phyloP scores from a whole-genome alignment of 192 early-diverging fungal species.

The Backusella liffmaniae region DNA sequence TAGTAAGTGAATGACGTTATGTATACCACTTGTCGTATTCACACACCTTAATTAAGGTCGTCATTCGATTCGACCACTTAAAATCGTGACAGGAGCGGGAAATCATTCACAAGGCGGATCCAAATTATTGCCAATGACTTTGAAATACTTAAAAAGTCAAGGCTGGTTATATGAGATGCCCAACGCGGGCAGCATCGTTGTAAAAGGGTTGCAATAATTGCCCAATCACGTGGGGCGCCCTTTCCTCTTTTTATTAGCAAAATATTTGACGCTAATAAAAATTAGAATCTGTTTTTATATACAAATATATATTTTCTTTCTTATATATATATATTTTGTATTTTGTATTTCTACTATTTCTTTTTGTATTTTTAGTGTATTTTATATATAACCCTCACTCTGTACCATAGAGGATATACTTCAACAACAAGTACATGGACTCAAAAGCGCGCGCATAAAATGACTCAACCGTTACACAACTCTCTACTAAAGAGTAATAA shows the following conservation, averaged over 20 bases:
- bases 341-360: neutral
- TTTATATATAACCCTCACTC: neutral
- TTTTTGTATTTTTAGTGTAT: neutral
- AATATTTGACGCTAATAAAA: neutral
- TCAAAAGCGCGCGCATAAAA: constrained; percentile 1
- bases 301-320: no score
- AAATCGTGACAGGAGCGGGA: constrained; percentile 67
- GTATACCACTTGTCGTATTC: no score
- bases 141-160: constrained; percentile 46
- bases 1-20: constrained; percentile 6
- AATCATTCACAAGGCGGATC: constrained; percentile 61
- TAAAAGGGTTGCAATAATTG: constrained; percentile 29
- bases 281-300: neutral
- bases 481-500: constrained; percentile 6
- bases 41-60: constrained; percentile 16
- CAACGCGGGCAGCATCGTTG: constrained; percentile 52
- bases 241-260: neutral
- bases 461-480: constrained; percentile 13
- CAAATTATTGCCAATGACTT: constrained; percentile 52
- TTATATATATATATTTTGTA: neutral
- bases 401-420: no score
- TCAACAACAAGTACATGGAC: neutral
- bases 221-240: no score
- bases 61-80: constrained; percentile 41
- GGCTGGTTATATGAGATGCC: constrained; percentile 56